Evolutionary conservation across 176 grass and related monocot genomes (phyloP), one percentile per base, ranked within the genome.

Genomic region (Aegilops tauschii): DNA sequence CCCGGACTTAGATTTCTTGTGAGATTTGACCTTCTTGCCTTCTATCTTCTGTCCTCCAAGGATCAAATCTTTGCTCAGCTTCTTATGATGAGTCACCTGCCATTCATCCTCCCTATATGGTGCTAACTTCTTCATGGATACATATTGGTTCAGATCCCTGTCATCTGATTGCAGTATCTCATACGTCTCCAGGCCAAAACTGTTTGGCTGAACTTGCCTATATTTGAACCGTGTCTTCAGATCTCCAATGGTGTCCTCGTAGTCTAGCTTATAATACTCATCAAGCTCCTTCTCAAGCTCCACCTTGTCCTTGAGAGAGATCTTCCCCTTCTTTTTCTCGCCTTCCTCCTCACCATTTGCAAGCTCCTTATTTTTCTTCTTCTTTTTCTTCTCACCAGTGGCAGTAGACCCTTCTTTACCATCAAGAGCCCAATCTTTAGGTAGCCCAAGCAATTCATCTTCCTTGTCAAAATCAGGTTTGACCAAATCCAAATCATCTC

Each of bases 251-350:
- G 92, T 94, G 78, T 93, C 97, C 78, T 97, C 93, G 35, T 95
- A 97, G 86, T 99, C 97, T 71, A 97, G 84, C 23, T 93, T 99
- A 75, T 96, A 99, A 68, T 99, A 96, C 85, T 99, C 94, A 27
- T 99, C 94, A 77, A 99, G 85, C 80, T 96, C 97, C 50, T 99
- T 96, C 79, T 96, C 97, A 69, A 99, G 88, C 69, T 96, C 97
- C 29, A 93, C 91, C 59, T 94, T 99, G 58, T 96, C 93, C 66
- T 93, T 94, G 13, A 88, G 81, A 79, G 97, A 93, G 25, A 96
- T 86, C 79, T 93, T 96, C 21, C 84, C 80, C 83, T 92, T 85
- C 27, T 11, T 75, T 67, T 90, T 89, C 45, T 84, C 80, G 61
- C 64, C 84, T 27, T 47, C 81, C 36, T 70, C 79, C 3, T 81